These are phyloP conservation scores for Citeromyces siamensis DNA, from an alignment of 1,139 yeast species.

Conservation along the genomic window DNA sequence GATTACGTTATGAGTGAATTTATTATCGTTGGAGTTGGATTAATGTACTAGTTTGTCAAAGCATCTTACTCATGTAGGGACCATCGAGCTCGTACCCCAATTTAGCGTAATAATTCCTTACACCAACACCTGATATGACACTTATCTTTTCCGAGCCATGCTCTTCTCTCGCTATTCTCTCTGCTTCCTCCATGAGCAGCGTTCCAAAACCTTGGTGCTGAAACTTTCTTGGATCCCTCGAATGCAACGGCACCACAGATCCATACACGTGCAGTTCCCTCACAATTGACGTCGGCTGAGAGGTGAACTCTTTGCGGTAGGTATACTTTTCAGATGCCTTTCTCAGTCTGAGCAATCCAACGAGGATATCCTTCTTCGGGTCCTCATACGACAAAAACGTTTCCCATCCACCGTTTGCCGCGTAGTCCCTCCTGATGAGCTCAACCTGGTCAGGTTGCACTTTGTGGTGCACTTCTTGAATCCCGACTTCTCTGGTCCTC, in stretches of 20 bases:
- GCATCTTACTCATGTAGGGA: slow-evolving; percentile 85
- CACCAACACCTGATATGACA: slow-evolving; percentile 97
- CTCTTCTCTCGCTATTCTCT: slow-evolving; percentile 87
- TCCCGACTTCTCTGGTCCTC: slow-evolving; percentile 98
- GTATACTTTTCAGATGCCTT: slow-evolving; percentile 86
- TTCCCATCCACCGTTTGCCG: slow-evolving; percentile 99
- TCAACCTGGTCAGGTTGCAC: slow-evolving; percentile 97
- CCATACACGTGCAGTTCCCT: slow-evolving; percentile 97
- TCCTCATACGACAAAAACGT: slow-evolving; percentile 94
- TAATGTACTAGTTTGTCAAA: slow-evolving; percentile 1
- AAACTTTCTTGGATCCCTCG: slow-evolving; percentile 95
- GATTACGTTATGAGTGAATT: slow-evolving; percentile 4
- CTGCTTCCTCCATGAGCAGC: slow-evolving; percentile 95
- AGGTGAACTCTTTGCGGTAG: slow-evolving; percentile 75
- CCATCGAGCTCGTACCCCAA: slow-evolving; percentile 91
- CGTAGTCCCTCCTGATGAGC: slow-evolving; percentile 86
- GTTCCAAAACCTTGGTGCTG: slow-evolving; percentile 99
- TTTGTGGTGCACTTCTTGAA: slow-evolving; percentile 95
- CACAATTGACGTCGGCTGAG: slow-evolving; percentile 83
- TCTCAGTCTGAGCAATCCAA: slow-evolving; percentile 81
- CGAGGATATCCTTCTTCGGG: slow-evolving; percentile 90
- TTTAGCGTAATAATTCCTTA: slow-evolving; percentile 86
- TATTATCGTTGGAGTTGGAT: slow-evolving; percentile 4
- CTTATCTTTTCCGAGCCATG: slow-evolving; percentile 88
- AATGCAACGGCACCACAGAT: slow-evolving; percentile 91